Conservation (phyloP, 2,329 filamentous ascomycete genomes). For the Phoma sp. region DNA sequence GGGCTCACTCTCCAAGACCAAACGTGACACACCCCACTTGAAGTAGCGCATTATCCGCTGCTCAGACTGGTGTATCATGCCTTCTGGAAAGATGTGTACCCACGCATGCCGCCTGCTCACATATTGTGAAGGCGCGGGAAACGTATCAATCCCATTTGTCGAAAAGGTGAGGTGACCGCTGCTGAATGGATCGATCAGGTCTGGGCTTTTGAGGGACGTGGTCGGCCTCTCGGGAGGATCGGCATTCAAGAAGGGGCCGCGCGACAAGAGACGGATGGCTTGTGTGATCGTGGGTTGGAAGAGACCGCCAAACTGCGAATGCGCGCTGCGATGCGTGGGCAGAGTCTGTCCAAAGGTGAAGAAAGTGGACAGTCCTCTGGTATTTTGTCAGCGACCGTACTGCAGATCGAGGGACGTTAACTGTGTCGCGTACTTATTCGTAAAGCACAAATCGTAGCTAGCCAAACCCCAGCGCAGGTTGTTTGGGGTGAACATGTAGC, state of each 20-base stretch:
- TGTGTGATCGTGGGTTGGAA: constrained; percentile 90
- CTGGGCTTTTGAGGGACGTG: constrained; percentile 35
- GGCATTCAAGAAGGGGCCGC: constrained; percentile 54
- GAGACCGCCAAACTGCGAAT: constrained; percentile 81
- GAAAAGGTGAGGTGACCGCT: constrained; percentile 63
- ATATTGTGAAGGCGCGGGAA: constrained; percentile 75
- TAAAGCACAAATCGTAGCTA: constrained; percentile 95
- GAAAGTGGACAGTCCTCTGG: constrained; percentile 73
- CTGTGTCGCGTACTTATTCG: constrained; percentile 69
- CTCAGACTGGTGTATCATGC: constrained; percentile 87
- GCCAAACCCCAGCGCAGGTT: constrained; percentile 89
- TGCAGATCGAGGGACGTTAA: not conserved
- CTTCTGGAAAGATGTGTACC: constrained; percentile 97
- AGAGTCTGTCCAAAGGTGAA: constrained; percentile 90
- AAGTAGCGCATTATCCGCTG: constrained; percentile 87
- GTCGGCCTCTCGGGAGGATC: constrained; percentile 30
- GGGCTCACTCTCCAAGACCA: constrained; percentile 88
- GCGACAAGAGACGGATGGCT: constrained; percentile 81
- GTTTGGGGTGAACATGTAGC: constrained; percentile 71
- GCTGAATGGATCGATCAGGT: constrained; percentile 61
- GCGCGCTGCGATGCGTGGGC: constrained; percentile 79
- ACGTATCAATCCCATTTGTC: constrained; percentile 69
- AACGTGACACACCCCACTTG: constrained; percentile 92
- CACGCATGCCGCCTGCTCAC: constrained; percentile 74
- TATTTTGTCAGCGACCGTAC: constrained; percentile 18